phyloP scores from a whole-genome alignment of 139 green algal genomes.

The Chlamydomonas sp. region DNA sequence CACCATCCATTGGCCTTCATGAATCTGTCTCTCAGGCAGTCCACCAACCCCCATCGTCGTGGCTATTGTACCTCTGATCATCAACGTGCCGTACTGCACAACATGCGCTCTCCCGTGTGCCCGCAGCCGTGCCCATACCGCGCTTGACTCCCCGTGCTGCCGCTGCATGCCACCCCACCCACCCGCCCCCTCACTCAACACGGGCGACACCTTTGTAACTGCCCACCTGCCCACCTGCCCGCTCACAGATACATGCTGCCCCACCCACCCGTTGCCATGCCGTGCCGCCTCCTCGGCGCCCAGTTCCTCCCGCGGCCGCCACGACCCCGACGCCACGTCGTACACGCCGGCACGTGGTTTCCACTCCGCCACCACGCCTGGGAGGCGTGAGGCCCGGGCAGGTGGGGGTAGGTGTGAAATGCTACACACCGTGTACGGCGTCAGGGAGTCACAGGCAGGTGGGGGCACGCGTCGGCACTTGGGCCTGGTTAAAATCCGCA shows the following conservation, averaged over 20 bases:
- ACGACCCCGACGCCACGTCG: not conserved
- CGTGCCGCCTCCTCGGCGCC: not conserved
- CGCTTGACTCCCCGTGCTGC: too few relatives aligned
- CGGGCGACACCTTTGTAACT: too few relatives aligned
- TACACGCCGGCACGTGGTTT: slow-evolving; percentile 1
- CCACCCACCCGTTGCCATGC: not conserved
- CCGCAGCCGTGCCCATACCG: too few relatives aligned
- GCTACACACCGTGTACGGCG: not conserved
- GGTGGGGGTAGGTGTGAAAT: not conserved
- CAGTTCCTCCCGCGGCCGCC: slow-evolving; percentile 1
- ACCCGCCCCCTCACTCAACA: not conserved
- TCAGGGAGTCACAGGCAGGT: not conserved
- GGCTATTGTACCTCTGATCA: too few relatives aligned
- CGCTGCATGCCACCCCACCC: not conserved
- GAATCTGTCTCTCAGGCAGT: too few relatives aligned
- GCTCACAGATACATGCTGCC: not conserved
- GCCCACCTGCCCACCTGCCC: not conserved
- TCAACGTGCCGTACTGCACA: too few relatives aligned
- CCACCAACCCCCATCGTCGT: too few relatives aligned
- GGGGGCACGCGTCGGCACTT: not conserved
- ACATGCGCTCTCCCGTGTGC: too few relatives aligned
- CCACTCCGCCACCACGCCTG: slow-evolving; percentile 31
- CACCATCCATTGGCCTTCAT: too few relatives aligned
- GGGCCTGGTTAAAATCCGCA: not conserved
- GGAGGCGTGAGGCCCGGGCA: not conserved